Conservation (phyloP, 345 rosid species). For the Pistacia atlantica region DNA sequence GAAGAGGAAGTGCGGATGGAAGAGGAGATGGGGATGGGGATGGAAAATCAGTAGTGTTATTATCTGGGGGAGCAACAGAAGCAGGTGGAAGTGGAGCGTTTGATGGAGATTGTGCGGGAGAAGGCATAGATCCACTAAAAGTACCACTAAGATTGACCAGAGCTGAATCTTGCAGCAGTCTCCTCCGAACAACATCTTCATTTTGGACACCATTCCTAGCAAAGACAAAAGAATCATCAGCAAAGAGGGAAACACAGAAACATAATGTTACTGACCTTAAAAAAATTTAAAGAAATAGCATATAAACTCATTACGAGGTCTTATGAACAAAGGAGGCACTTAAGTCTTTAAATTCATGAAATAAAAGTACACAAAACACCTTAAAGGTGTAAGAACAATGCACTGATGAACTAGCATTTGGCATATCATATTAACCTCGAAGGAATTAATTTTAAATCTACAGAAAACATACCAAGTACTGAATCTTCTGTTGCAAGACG, state of each 20-base stretch:
- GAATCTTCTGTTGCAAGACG: constrained; percentile 23
- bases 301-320: neutral
- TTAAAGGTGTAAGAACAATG: neutral
- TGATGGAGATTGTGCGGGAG: neutral
- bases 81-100: constrained; percentile 2
- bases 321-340: neutral
- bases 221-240: constrained; percentile 8
- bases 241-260: neutral
- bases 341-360: neutral
- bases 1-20: constrained; percentile 10
- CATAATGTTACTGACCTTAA: neutral
- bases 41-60: constrained; percentile 19
- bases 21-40: constrained; percentile 15
- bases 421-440: neutral
- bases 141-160: neutral
- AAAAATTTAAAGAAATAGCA: constrained; percentile 4
- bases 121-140: neutral
- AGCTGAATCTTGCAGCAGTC: constrained; percentile 25
- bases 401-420: neutral
- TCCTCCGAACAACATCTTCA: constrained; percentile 39
- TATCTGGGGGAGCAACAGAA: constrained; percentile 15
- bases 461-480: constrained; percentile 27
- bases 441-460: neutral
- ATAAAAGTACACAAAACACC: neutral
- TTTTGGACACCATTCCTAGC: constrained; percentile 37